These are phyloP conservation scores for Penicillium herquei DNA, from an alignment of 495 filamentous ascomycete species.

Conservation along the genomic window DNA sequence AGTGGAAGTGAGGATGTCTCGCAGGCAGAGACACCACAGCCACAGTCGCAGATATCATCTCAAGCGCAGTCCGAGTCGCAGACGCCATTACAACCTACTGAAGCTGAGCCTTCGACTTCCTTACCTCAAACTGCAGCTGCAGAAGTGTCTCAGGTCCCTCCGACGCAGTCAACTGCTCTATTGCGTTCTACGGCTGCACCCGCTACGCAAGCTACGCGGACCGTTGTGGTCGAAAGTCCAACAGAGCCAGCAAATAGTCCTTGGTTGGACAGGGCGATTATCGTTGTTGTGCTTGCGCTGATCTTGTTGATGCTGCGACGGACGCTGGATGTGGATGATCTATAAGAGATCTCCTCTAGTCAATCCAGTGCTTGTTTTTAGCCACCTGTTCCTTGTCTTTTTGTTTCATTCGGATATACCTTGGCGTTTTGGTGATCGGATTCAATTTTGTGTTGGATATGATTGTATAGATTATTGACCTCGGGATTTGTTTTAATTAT, in stretches of 20 bases:
- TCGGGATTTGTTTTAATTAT: no score
- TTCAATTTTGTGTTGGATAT: no score
- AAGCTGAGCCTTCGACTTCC: no score
- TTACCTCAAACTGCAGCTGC: no score
- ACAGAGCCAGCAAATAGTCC: constrained; percentile 26
- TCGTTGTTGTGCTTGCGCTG: constrained; percentile 49
- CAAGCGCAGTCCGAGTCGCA: background rate
- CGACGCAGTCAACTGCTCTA: background rate
- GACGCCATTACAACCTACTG: background rate
- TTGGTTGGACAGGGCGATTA: constrained; percentile 58
- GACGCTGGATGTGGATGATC: constrained; percentile 29
- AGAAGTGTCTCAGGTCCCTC: no score
- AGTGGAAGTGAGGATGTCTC: constrained; percentile 5
- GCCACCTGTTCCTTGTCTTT: background rate
- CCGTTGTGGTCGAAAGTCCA: constrained; percentile 1
- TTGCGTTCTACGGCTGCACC: background rate
- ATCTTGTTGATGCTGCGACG: constrained; percentile 46
- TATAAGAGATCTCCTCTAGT: constrained; percentile 5
- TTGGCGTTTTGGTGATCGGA: background rate
- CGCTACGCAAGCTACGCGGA: background rate
- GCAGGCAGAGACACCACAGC: no score
- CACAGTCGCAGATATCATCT: no score
- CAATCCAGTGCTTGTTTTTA: background rate
- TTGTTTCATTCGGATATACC: background rate
- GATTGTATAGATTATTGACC: no score